phyloP scores from a whole-genome alignment of 345 rosid species.

The sweet orange (Citrus sinensis) region DNA sequence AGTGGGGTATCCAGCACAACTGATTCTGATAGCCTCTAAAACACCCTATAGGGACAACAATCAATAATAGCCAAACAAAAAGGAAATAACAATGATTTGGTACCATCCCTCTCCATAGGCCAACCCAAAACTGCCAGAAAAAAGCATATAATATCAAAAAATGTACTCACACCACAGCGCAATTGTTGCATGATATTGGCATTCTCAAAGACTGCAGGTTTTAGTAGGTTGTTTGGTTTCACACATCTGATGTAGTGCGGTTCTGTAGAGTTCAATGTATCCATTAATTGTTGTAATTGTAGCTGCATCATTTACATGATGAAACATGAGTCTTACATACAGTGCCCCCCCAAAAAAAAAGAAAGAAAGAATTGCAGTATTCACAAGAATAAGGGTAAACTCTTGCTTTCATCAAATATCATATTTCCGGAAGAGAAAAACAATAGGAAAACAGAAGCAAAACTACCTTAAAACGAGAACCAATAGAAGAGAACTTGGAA shows the following conservation, averaged over 20 bases:
- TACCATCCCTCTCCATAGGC: not conserved
- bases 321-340: slow-evolving; percentile 18
- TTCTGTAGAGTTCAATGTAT: slow-evolving; percentile 85
- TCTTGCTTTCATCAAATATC: not conserved
- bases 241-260: slow-evolving; percentile 98
- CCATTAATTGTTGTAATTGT: slow-evolving; percentile 88
- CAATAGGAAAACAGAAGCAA: slow-evolving; percentile 6
- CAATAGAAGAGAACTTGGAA: slow-evolving; percentile 92
- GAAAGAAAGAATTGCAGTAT: not conserved
- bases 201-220: slow-evolving; percentile 94
- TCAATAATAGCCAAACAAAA: slow-evolving; percentile 6
- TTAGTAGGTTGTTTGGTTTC: slow-evolving; percentile 89
- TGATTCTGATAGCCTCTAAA: slow-evolving; percentile 92
- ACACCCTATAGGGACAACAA: slow-evolving; percentile 64
- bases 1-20: slow-evolving; percentile 98
- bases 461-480: slow-evolving; percentile 87
- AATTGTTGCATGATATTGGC: slow-evolving; percentile 93
- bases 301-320: slow-evolving; percentile 53
- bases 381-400: not conserved
- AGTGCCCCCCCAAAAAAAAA: not conserved
- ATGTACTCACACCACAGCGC: slow-evolving; percentile 85
- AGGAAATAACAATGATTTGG: slow-evolving; percentile 2
- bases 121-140: slow-evolving; percentile 3
- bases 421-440: not conserved
- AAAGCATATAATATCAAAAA: slow-evolving; percentile 7